Base-by-base conservation (phyloP, 345 rosid genomes). In the Eucalyptus erythrocorys region DNA sequence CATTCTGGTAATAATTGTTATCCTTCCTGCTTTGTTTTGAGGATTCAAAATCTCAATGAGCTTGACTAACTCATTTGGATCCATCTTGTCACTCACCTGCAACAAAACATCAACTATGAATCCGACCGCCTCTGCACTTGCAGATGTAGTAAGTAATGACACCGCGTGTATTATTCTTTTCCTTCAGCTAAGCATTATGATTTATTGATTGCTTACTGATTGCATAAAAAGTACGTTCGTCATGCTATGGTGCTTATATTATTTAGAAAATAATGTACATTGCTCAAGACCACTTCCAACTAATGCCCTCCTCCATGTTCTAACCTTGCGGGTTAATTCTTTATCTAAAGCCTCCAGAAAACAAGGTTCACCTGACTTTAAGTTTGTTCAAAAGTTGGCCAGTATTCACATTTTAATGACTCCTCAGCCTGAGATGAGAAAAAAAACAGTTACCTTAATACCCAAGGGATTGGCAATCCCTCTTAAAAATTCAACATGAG, bases 31-130 rank as follows among this genome's bases (percentile, higher is more conserved):
- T 81, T 92, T 92, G 85, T 92, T 92, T 88, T 91, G 92, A 26
- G 94, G 94, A 87, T 92, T 92, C 88, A 92, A 90, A 82, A 92
- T 90, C 89, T 89, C 93, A 42, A 92, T 89, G 82, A 92, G 93
- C 89, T 89, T 92, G 27, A 91, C 90, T 76, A 92, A 87, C 89
- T 92, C 90, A 59, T 85, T 89, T 48, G 94, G 94, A 87, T 92
- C 89, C 94, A 92, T 92, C 91, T 92, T 92, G 87, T 92, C 93
- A 87, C 94, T 92, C 59, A 91, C 93, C 94, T 92, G 93, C 88
- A 89, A 10, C 82, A 76, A 15, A 68, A 57, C 47, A 57, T 16
- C 26, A 32, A 85, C 51, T 19, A 32, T 86, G 40, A 26, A 59
- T 59, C 15, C 3, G 6, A 86, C 50, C 1, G 40, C 49, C 85